These are phyloP conservation scores for Ogataea polymorpha DNA, from an alignment of 805 yeast genomes.

Conservation along the genomic window DNA sequence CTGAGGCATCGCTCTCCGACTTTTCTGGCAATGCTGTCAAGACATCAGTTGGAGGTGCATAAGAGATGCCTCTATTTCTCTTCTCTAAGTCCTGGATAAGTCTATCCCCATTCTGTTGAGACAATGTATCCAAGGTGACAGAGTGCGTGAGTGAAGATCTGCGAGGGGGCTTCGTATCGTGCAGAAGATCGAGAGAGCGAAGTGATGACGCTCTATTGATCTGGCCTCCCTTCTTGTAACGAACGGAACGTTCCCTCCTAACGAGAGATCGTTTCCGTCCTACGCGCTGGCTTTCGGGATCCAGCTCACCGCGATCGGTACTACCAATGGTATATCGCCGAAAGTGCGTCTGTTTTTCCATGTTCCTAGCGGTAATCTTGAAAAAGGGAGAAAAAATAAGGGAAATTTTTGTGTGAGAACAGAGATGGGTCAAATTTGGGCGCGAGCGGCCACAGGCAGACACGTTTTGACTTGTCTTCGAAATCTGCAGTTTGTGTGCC, in stretches of 20 bases:
- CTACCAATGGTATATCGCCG: slow-evolving; percentile 2
- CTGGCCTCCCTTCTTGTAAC: slow-evolving; percentile 1
- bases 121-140: background rate
- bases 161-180: background rate
- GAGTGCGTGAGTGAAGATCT: background rate
- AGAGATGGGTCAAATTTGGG: no score
- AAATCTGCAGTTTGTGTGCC: no score
- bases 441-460: no score
- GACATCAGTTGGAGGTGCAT: no score
- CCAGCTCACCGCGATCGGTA: slow-evolving; percentile 3
- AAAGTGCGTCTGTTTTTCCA: slow-evolving; percentile 3
- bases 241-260: slow-evolving; percentile 67
- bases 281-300: slow-evolving; percentile 35
- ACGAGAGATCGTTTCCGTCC: slow-evolving; percentile 68
- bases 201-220: slow-evolving; percentile 5
- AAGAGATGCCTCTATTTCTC: no score
- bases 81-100: background rate
- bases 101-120: background rate
- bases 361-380: slow-evolving; percentile 7
- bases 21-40: no score
- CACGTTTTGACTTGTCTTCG: no score
- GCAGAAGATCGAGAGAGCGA: background rate
- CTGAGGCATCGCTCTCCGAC: background rate
- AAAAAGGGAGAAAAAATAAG: slow-evolving; percentile 7
- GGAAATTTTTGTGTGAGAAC: background rate